These are phyloP conservation scores for Paecilomyces formosus DNA, from an alignment of 2,329 filamentous ascomycete species.

Conservation along the genomic window DNA sequence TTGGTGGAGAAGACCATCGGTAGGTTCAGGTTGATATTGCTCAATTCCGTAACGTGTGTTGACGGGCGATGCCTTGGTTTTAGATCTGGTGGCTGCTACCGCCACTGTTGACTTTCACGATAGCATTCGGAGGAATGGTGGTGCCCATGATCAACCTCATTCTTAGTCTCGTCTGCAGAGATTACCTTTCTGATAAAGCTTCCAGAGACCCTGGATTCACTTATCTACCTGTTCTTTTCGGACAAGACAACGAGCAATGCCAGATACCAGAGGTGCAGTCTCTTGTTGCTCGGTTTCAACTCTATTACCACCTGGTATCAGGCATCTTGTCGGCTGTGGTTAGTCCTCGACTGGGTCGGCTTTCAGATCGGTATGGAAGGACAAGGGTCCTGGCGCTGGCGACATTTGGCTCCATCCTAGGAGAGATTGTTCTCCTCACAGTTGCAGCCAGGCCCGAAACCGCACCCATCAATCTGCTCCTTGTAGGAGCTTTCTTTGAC, in stretches of 20 bases:
- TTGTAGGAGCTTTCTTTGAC: conserved; percentile 70
- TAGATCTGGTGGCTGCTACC: conserved; percentile 77
- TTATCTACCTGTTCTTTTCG: conserved; percentile 58
- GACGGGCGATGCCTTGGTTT: not conserved
- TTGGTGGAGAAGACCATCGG: conserved; percentile 46
- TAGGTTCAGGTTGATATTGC: conserved; percentile 22
- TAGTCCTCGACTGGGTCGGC: conserved; percentile 71
- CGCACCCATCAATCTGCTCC: conserved; percentile 69
- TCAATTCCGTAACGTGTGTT: not conserved
- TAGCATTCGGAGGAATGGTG: conserved; percentile 77
- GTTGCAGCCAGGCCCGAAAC: conserved; percentile 66
- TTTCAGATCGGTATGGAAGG: conserved; percentile 83
- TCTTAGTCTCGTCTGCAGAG: conserved; percentile 71
- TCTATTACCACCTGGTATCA: conserved; percentile 65
- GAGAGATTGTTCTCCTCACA: conserved; percentile 70
- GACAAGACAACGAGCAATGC: conserved; percentile 70
- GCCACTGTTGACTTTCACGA: conserved; percentile 71
- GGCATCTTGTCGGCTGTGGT: conserved; percentile 74
- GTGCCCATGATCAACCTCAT: conserved; percentile 87
- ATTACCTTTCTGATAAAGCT: conserved; percentile 67
- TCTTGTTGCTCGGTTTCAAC: conserved; percentile 67
- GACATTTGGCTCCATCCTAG: conserved; percentile 64
- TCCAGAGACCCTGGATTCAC: conserved; percentile 51
- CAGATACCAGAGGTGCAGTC: conserved; percentile 70
- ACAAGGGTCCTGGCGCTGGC: conserved; percentile 65